Evolutionary conservation across 257 asterid genomes (phyloP), one percentile per base, ranked within the genome.

Genomic region (Orobanche coerulescens): DNA sequence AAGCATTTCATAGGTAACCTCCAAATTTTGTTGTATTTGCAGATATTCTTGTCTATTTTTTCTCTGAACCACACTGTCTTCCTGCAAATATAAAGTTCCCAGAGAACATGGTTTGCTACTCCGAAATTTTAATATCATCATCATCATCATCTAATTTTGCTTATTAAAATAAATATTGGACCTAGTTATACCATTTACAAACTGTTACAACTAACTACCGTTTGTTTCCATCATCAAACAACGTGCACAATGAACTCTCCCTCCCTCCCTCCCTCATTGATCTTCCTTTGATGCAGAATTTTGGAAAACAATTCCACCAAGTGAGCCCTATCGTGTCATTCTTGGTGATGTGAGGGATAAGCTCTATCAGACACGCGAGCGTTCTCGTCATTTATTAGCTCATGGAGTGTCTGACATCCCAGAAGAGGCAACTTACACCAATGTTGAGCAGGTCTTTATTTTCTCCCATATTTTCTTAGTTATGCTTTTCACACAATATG

Each of bases 311-410:
- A 75, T 82, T 56, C 81, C 90, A 7, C 61, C 73, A 30, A 80
- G 14, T 22, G 90, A 82, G 64, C 90, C 90, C 4, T 82, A 82
- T 56, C 86, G 90, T 46, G 86, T 82, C 12, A 67, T 82, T 61
- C 86, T 82, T 16, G 90, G 90, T 54, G 90, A 79, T 39, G 90
- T 82, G 66, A 78, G 90, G 61, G 86, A 82, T 57, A 80, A 49
- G 71, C 84, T 82, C 48, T 82, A 82, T 47, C 71, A 67, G 61
- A 77, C 86, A 30, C 90, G 90, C 19, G 90, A 82, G 61, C 90
- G 87, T 51, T 54, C 90, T 58, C 90, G 90, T 23, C 79, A 80
- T 43, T 61, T 82, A 25, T 69, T 82, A 63, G 62, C 84, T 61
- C 71, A 68, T 9, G 86, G 75, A 50, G 43, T 40, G 9, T 72